These are phyloP conservation scores for Nannochloropsis salina DNA, from an alignment of 108 stramenopile genomes.

Conservation along the genomic window DNA sequence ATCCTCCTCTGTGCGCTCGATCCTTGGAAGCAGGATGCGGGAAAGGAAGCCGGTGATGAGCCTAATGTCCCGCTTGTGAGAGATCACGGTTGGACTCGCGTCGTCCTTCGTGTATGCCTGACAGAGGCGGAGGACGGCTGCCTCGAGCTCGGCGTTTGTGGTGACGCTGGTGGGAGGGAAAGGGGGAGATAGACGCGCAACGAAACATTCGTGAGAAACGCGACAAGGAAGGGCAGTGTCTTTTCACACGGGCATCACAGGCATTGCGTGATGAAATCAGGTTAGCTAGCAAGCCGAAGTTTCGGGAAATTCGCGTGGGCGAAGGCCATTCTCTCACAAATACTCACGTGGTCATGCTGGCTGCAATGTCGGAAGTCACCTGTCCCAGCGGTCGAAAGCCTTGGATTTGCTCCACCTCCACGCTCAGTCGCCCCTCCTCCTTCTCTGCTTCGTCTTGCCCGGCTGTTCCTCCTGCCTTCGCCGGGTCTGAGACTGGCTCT, in stretches of 20 bases:
- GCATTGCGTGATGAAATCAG: too few relatives aligned
- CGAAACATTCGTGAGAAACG: neutral
- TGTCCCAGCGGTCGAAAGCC: neutral
- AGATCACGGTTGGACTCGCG: neutral
- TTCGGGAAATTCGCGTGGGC: too few relatives aligned
- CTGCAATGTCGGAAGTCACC: neutral
- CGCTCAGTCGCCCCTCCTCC: neutral
- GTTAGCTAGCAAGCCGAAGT: too few relatives aligned
- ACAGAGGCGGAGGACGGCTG: constrained; percentile 7
- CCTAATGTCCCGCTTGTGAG: constrained; percentile 14
- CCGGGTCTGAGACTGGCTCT: neutral
- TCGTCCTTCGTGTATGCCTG: neutral
- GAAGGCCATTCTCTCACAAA: neutral
- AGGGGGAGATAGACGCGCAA: neutral
- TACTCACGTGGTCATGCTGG: neutral
- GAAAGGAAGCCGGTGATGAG: neutral
- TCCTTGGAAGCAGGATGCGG: neutral
- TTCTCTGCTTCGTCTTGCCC: neutral
- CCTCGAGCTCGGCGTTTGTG: neutral
- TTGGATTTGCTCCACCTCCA: neutral
- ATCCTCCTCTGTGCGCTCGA: too few relatives aligned
- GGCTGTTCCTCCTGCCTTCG: neutral
- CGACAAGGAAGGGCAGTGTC: neutral
- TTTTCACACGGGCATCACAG: neutral
- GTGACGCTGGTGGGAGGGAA: neutral